phyloP scores from a whole-genome alignment of 768 basidiomycete species.

The Holtermannia corniformis region DNA sequence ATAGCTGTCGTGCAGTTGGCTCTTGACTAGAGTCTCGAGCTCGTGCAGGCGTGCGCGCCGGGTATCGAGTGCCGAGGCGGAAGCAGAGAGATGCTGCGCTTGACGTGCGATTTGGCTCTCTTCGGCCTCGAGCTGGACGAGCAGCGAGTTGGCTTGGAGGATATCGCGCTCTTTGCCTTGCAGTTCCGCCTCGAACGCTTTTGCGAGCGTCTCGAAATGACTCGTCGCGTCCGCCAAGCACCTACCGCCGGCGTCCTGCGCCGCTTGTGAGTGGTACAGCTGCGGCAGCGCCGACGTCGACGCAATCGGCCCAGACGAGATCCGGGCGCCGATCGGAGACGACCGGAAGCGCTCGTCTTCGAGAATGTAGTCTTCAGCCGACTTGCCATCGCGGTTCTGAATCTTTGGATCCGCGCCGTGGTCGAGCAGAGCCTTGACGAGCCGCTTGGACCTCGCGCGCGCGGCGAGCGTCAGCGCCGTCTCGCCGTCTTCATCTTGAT shows the following conservation, averaged over 20 bases:
- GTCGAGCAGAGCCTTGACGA: conserved; percentile 91
- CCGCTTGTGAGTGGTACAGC: conserved; percentile 74
- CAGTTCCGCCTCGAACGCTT: conserved; percentile 84
- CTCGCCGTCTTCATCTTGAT: conserved; percentile 97
- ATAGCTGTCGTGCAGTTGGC: conserved; percentile 73
- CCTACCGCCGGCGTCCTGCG: conserved; percentile 73
- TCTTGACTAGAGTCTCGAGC: conserved; percentile 57
- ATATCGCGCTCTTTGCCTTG: conserved; percentile 85
- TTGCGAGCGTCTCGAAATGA: conserved; percentile 78
- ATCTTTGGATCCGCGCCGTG: conserved; percentile 95
- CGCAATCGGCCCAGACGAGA: background rate
- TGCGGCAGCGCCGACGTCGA: conserved; percentile 44
- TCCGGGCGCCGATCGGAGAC: conserved; percentile 53
- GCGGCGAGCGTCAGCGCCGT: conserved; percentile 95
- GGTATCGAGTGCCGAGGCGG: conserved; percentile 21
- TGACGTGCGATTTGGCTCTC: conserved; percentile 57
- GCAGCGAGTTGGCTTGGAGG: conserved; percentile 74
- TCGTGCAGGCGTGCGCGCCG: conserved; percentile 40
- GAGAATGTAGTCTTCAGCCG: conserved; percentile 94
- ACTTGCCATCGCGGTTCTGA: conserved; percentile 87
- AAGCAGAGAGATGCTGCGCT: conserved; percentile 40
- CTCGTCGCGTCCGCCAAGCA: conserved; percentile 74
- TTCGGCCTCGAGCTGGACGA: conserved; percentile 79
- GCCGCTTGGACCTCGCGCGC: conserved; percentile 83
- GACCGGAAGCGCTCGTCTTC: conserved; percentile 96